Evolutionary conservation across 1,284 basidiomycete genomes (phyloP).

Genomic region (Schizophyllum commune): DNA sequence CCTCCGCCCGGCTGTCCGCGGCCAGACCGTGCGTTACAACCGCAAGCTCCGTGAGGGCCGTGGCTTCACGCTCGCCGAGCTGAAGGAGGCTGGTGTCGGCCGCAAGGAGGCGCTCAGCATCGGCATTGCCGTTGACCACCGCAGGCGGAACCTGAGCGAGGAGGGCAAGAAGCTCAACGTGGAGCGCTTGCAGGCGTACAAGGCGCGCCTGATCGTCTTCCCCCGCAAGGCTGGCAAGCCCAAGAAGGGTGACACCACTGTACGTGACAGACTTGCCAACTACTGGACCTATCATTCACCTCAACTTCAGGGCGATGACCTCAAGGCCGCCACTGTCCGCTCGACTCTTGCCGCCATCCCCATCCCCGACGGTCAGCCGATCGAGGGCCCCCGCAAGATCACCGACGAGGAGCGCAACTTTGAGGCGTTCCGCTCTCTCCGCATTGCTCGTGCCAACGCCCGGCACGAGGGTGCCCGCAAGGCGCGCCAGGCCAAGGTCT

Average conservation of each 20-base stretch:
- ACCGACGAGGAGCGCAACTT: slow-evolving; percentile 88
- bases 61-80: slow-evolving; percentile 92
- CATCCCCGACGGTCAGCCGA: slow-evolving; percentile 59
- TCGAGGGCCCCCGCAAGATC: slow-evolving; percentile 91
- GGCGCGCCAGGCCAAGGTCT: slow-evolving; percentile 69
- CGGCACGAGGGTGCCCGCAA: slow-evolving; percentile 88
- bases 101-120: slow-evolving; percentile 91
- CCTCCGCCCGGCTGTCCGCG: slow-evolving; percentile 96
- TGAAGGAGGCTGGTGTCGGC: slow-evolving; percentile 95
- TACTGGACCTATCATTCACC: slow-evolving; percentile 1
- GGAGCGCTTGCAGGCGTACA: slow-evolving; percentile 93
- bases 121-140: slow-evolving; percentile 96
- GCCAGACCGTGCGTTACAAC: slow-evolving; percentile 98
- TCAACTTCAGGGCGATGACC: slow-evolving; percentile 69
- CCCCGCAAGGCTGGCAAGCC: slow-evolving; percentile 94
- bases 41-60: slow-evolving; percentile 95
- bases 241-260: slow-evolving; percentile 90
- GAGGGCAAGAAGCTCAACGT: slow-evolving; percentile 97
- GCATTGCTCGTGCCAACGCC: slow-evolving; percentile 77
- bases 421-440: slow-evolving; percentile 86
- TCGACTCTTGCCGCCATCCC: slow-evolving; percentile 39
- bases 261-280: slow-evolving; percentile 24
- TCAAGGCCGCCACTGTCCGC: slow-evolving; percentile 76
- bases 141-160: slow-evolving; percentile 95
- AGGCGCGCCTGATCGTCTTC: slow-evolving; percentile 83